Percentiles rank a stretch among this genome's conserved stretches.
Conservation (phyloP, 2,329 filamentous ascomycete species). For the Phaeosphaeriaceae sp. region DNA sequence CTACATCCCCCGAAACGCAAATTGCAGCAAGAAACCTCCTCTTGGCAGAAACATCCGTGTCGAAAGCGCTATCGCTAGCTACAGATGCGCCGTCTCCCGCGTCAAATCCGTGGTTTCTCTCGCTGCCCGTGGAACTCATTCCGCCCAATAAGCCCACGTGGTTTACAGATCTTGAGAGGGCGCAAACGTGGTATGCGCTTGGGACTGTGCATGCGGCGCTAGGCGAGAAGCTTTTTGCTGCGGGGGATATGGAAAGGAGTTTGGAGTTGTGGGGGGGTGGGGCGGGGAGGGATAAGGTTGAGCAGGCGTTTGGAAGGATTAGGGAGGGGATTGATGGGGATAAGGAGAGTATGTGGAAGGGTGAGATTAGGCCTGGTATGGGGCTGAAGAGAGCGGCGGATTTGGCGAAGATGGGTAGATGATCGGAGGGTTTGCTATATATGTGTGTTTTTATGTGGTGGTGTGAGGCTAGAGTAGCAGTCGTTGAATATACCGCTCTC, state of each 20-base stretch:
- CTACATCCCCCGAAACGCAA: neutral
- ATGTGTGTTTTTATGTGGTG: neutral
- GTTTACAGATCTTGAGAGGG: slow-evolving; percentile 37
- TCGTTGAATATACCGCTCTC: no score
- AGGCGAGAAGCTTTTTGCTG: slow-evolving; percentile 41
- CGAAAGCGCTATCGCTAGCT: slow-evolving; percentile 32
- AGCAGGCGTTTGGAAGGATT: slow-evolving; percentile 34
- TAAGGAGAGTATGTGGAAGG: slow-evolving; percentile 32
- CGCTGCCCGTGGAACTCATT: slow-evolving; percentile 39
- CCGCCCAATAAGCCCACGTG: slow-evolving; percentile 38
- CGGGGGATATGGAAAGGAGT: slow-evolving; percentile 42
- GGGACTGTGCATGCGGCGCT: slow-evolving; percentile 38
- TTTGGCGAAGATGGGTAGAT: slow-evolving; percentile 12
- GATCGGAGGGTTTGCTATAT: neutral
- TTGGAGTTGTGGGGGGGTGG: slow-evolving; percentile 22
- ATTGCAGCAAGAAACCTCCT: slow-evolving; percentile 28
- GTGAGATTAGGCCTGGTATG: slow-evolving; percentile 30
- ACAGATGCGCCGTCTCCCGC: slow-evolving; percentile 35
- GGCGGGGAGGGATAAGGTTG: slow-evolving; percentile 20
- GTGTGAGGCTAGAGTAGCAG: neutral
- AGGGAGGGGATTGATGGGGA: slow-evolving; percentile 37
- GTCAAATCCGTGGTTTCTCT: slow-evolving; percentile 38
- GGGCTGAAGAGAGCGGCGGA: slow-evolving; percentile 30
- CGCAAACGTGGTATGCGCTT: slow-evolving; percentile 36
- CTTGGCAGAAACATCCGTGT: slow-evolving; percentile 29